phyloP scores from a whole-genome alignment of 345 rosid species.

The Streptanthus diversifolius region DNA sequence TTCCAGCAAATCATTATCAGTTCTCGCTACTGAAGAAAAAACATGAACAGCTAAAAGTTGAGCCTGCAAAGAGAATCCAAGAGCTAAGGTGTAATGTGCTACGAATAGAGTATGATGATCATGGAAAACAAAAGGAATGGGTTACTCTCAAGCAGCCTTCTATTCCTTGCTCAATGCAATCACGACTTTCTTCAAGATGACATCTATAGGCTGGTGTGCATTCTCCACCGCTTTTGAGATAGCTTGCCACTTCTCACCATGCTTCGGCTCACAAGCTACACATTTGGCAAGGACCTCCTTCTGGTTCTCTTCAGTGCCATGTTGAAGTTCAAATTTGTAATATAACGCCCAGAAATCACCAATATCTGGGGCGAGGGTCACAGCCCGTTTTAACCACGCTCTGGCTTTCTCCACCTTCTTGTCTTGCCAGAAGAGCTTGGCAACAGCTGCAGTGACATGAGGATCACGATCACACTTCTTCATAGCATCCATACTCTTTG shows the following conservation, averaged over 20 bases:
- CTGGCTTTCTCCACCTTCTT: constrained; percentile 91
- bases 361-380: constrained; percentile 72
- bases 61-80: constrained; percentile 23
- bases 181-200: constrained; percentile 70
- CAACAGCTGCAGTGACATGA: constrained; percentile 76
- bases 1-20: constrained; percentile 16
- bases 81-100: constrained; percentile 13
- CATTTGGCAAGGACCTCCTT: constrained; percentile 76
- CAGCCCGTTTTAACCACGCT: constrained; percentile 72
- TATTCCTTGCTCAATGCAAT: constrained; percentile 75
- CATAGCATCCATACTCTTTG: constrained; percentile 66
- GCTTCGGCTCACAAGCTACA: constrained; percentile 73
- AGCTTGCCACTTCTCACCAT: constrained; percentile 88
- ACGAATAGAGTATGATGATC: background rate
- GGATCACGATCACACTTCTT: constrained; percentile 86
- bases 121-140: constrained; percentile 22
- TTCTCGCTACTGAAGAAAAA: constrained; percentile 5
- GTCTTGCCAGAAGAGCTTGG: constrained; percentile 88
- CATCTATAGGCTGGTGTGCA: constrained; percentile 78
- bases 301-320: constrained; percentile 72
- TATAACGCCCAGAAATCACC: constrained; percentile 92
- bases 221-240: constrained; percentile 85
- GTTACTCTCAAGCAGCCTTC: constrained; percentile 51
- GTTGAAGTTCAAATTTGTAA: constrained; percentile 87
- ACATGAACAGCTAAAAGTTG: constrained; percentile 24